These are phyloP conservation scores for Sporobolomyces phaffii DNA, from an alignment of 768 basidiomycete species.

Conservation along the genomic window DNA sequence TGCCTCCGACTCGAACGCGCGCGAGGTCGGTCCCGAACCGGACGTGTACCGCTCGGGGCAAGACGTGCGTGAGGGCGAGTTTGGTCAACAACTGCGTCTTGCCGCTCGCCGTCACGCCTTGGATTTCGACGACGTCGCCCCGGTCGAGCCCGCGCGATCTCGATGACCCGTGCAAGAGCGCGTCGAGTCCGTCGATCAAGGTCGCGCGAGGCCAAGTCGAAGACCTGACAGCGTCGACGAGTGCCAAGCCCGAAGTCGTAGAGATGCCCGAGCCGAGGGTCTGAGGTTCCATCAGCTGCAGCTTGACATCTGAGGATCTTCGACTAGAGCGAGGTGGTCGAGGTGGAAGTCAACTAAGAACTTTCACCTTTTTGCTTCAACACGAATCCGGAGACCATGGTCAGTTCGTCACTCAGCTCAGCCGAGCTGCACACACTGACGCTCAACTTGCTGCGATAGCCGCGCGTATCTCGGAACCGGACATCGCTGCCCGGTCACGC, in stretches of 20 bases:
- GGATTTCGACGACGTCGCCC: slow-evolving; percentile 68
- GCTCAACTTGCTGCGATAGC: background rate
- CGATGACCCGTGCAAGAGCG: slow-evolving; percentile 18
- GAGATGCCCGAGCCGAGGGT: background rate
- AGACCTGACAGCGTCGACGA: background rate
- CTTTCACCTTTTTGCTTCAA: too few relatives aligned
- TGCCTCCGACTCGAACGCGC: slow-evolving; percentile 53
- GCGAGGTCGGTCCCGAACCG: slow-evolving; percentile 6
- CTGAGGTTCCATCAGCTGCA: slow-evolving; percentile 5
- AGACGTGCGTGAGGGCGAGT: slow-evolving; percentile 57
- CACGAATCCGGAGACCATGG: background rate
- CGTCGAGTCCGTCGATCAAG: slow-evolving; percentile 40
- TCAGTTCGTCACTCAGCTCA: background rate
- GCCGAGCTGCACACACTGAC: background rate
- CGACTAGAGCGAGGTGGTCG: too few relatives aligned
- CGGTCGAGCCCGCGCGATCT: slow-evolving; percentile 48
- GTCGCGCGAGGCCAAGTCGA: slow-evolving; percentile 28
- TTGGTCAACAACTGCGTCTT: slow-evolving; percentile 73
- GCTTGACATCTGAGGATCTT: too few relatives aligned
- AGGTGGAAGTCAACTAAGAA: too few relatives aligned
- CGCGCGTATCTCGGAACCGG: slow-evolving; percentile 20
- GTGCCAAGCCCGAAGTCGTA: background rate
- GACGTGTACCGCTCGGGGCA: slow-evolving; percentile 48
- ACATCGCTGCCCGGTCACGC: slow-evolving; percentile 32
- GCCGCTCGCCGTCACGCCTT: slow-evolving; percentile 66